These are phyloP conservation scores for Coemansia sp. DNA, from an alignment of 192 early-diverging fungal species.

Conservation along the genomic window DNA sequence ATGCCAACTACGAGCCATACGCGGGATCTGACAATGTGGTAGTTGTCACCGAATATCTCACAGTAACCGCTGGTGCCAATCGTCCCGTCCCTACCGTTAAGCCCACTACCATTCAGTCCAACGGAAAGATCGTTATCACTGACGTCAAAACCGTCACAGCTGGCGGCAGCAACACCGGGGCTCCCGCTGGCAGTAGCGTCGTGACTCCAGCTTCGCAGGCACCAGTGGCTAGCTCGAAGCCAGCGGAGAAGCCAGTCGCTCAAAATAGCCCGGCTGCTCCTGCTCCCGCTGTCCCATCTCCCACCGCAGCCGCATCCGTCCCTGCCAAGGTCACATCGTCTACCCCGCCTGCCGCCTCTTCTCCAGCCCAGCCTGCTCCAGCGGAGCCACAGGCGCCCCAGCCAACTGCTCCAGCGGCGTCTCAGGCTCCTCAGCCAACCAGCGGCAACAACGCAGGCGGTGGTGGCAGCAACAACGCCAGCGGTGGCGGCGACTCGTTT, in stretches of 20 bases:
- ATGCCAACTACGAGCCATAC: background rate
- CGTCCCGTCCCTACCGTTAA: background rate
- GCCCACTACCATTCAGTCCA: background rate
- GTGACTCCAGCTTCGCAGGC: background rate
- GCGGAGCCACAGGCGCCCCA: background rate
- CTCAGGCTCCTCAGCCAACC: constrained; percentile 2
- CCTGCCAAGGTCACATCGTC: background rate
- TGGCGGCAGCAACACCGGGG: background rate
- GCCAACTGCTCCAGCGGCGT: background rate
- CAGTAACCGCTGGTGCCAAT: background rate
- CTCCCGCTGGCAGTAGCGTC: background rate
- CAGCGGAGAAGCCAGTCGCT: background rate
- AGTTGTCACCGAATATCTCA: background rate
- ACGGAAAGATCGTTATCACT: constrained; percentile 17
- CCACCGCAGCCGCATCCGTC: background rate
- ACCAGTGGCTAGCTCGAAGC: background rate
- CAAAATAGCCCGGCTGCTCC: background rate
- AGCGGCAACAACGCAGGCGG: background rate
- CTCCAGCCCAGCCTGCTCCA: background rate
- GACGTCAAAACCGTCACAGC: constrained; percentile 32
- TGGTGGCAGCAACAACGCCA: background rate
- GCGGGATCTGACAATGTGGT: background rate
- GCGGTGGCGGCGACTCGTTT: constrained; percentile 23
- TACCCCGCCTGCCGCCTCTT: background rate
- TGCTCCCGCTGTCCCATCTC: background rate